A percentile compares a stretch with the other conserved stretches of the same genome.
These are phyloP conservation scores for Atkinsonella hypoxylon DNA, from an alignment of 2,329 filamentous ascomycete species.

Conservation along the genomic window DNA sequence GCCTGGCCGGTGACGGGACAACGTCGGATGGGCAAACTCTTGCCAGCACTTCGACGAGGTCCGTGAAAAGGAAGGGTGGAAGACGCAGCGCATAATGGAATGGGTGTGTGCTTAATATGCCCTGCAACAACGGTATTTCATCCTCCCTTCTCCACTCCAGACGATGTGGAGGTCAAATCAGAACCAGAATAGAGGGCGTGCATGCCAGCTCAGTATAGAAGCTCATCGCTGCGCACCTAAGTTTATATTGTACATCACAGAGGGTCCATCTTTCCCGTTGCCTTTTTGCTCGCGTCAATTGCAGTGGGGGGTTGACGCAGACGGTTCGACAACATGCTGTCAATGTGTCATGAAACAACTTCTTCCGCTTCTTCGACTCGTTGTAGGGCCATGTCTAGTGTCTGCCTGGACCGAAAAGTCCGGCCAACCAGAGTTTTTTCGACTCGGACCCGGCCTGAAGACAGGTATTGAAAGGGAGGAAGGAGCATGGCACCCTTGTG, in stretches of 20 bases:
- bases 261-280: not conserved
- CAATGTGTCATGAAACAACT: not conserved
- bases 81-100: not conserved
- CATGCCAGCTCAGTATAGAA: not conserved
- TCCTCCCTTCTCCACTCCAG: not conserved
- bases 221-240: not conserved
- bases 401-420: too few species aligned
- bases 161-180: not conserved
- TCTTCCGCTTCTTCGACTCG: not conserved
- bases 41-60: not conserved
- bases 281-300: not conserved
- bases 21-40: not conserved
- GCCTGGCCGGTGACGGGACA: not conserved
- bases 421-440: too few species aligned
- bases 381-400: too few species aligned
- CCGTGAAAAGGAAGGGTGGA: not conserved
- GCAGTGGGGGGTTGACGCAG: not conserved
- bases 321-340: not conserved
- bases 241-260: not conserved
- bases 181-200: not conserved
- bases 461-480: not conserved
- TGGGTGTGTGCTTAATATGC: not conserved
- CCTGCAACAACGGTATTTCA: not conserved
- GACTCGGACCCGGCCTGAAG: not conserved
- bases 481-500: not conserved